phyloP scores from a whole-genome alignment of 139 green algal genomes.

The Gonium pectorale region DNA sequence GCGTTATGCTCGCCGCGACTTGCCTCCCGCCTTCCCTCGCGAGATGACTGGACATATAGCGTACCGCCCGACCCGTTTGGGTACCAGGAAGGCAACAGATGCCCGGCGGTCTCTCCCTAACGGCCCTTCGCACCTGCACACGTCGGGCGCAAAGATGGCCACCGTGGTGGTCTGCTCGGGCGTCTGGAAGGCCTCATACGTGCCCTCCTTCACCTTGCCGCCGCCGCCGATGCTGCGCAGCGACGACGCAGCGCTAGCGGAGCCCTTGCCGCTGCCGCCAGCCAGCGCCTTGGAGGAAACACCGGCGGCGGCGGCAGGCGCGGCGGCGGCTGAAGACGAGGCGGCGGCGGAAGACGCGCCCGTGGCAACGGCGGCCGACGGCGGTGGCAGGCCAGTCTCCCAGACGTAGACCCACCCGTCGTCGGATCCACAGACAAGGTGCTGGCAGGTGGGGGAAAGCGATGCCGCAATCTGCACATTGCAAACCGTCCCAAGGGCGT shows the following conservation, averaged over 20 bases:
- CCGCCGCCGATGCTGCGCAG: not conserved
- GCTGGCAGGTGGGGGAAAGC: slow-evolving; percentile 48
- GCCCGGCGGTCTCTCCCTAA: not conserved
- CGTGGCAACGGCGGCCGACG: too few relatives aligned
- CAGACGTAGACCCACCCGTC: slow-evolving; percentile 87
- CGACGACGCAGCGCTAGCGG: not conserved
- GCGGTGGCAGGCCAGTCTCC: slow-evolving; percentile 44
- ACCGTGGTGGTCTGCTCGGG: slow-evolving; percentile 44
- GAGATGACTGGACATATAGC: too few relatives aligned
- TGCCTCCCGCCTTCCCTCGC: not conserved
- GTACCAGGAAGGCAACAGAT: too few relatives aligned
- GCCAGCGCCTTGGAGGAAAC: not conserved
- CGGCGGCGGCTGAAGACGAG: not conserved
- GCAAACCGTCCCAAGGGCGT: too few relatives aligned
- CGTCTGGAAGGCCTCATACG: slow-evolving; percentile 49
- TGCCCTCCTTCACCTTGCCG: slow-evolving; percentile 42
- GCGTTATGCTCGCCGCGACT: not conserved
- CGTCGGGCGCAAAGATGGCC: slow-evolving; percentile 32
- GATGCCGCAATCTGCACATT: slow-evolving; percentile 47
- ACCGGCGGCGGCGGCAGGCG: not conserved
- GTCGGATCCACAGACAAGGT: slow-evolving; percentile 82
- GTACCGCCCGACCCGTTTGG: too few relatives aligned
- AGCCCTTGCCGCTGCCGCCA: not conserved
- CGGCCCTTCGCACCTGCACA: slow-evolving; percentile 16
- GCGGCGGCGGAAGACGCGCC: too few relatives aligned